Conservation (phyloP, 1,284 basidiomycete species). For the Ustilago loliicola region DNA sequence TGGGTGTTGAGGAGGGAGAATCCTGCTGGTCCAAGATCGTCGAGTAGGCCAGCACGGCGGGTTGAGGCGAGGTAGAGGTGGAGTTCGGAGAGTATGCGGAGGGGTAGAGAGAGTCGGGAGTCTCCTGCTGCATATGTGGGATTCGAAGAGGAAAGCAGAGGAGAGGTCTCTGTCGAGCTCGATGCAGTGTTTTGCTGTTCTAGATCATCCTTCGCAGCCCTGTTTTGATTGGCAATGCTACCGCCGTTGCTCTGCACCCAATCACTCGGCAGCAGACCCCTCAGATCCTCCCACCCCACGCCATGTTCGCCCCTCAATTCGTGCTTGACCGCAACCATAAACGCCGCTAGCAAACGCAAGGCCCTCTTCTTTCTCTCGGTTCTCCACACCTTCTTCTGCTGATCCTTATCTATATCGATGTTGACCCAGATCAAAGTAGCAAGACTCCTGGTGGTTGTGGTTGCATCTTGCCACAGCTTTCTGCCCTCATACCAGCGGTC, state of each 20-base stretch:
- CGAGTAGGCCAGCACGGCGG: slow-evolving; percentile 37
- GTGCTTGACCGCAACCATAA: slow-evolving; percentile 80
- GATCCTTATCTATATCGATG: slow-evolving; percentile 71
- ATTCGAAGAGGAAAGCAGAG: slow-evolving; percentile 7
- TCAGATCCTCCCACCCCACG: slow-evolving; percentile 24
- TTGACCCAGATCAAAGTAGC: slow-evolving; percentile 83
- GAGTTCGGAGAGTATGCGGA: slow-evolving; percentile 42
- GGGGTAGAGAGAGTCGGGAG: slow-evolving; percentile 10
- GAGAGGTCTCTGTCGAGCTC: slow-evolving; percentile 10
- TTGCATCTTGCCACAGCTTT: slow-evolving; percentile 77
- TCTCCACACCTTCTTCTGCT: slow-evolving; percentile 70
- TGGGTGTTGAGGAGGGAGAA: slow-evolving; percentile 40
- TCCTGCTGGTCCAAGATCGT: slow-evolving; percentile 51
- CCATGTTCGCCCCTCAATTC: slow-evolving; percentile 76
- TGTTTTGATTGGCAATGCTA: not conserved
- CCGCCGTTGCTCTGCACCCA: slow-evolving; percentile 3
- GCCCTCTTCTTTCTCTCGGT: slow-evolving; percentile 79
- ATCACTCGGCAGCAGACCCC: slow-evolving; percentile 33
- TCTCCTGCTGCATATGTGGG: not conserved
- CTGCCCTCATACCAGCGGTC: slow-evolving; percentile 85
- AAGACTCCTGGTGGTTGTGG: slow-evolving; percentile 76
- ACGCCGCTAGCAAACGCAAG: slow-evolving; percentile 79
- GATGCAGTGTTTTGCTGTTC: slow-evolving; percentile 7
- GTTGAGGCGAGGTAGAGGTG: slow-evolving; percentile 40
- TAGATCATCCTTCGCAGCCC: not conserved